Evolutionary conservation across 2,329 filamentous ascomycete species (phyloP).

Genomic region (Chaetomium globosum): DNA sequence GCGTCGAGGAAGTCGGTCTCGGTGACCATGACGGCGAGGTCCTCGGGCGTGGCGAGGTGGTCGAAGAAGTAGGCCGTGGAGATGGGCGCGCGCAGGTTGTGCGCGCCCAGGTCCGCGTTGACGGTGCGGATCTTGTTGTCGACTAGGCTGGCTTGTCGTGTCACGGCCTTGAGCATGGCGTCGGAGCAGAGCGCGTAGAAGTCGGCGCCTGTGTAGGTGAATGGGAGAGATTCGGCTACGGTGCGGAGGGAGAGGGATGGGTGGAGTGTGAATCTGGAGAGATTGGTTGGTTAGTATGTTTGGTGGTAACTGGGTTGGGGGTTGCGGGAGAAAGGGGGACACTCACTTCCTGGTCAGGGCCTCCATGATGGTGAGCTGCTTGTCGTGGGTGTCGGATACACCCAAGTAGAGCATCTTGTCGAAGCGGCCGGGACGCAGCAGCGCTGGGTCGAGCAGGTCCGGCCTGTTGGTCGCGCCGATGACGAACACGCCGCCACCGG

Average conservation of each 20-base stretch:
- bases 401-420: slow-evolving; percentile 99
- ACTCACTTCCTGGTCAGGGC: slow-evolving; percentile 90
- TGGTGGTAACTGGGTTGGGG: neutral
- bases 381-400: slow-evolving; percentile 94
- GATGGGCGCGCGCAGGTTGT: slow-evolving; percentile 51
- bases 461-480: slow-evolving; percentile 95
- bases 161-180: slow-evolving; percentile 98
- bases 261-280: slow-evolving; percentile 75
- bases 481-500: slow-evolving; percentile 84
- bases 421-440: slow-evolving; percentile 87
- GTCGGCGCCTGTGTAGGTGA: slow-evolving; percentile 96
- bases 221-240: slow-evolving; percentile 78
- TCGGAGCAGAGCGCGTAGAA: slow-evolving; percentile 97
- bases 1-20: slow-evolving; percentile 86
- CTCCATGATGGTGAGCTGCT: slow-evolving; percentile 91
- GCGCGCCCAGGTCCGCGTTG: slow-evolving; percentile 49
- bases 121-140: slow-evolving; percentile 78
- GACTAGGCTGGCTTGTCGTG: slow-evolving; percentile 79
- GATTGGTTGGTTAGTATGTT: slow-evolving; percentile 9
- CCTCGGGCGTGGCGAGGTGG: slow-evolving; percentile 78
- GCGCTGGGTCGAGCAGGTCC: slow-evolving; percentile 85
- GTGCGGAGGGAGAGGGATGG: slow-evolving; percentile 73
- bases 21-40: slow-evolving; percentile 83
- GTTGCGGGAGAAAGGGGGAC: neutral
- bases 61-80: slow-evolving; percentile 96